Evolutionary conservation across 1,284 basidiomycete species (phyloP).

Genomic region (Moesziomyces antarcticus): DNA sequence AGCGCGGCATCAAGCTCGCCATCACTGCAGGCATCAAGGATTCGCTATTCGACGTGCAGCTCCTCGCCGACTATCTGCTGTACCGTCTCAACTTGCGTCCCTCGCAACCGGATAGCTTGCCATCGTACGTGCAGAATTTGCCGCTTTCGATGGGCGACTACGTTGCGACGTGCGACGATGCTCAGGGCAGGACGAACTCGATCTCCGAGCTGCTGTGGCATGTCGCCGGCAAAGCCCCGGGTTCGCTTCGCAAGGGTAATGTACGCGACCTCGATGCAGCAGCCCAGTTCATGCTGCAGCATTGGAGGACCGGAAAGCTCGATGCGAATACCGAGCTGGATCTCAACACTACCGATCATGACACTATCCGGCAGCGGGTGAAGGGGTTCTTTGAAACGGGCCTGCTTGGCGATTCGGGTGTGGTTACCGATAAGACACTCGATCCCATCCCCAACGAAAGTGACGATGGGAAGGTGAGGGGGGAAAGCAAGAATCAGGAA

Average conservation of each 20-base stretch:
- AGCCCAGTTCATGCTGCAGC: constrained; percentile 59
- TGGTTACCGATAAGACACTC: background rate
- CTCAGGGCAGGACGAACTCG: constrained; percentile 49
- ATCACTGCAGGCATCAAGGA: constrained; percentile 96
- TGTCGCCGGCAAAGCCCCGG: constrained; percentile 59
- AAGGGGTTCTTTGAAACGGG: constrained; percentile 6
- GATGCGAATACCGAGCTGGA: constrained; percentile 57
- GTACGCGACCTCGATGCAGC: constrained; percentile 52
- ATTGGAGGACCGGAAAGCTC: constrained; percentile 59
- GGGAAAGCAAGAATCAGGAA: constrained; percentile 26
- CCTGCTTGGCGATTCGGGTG: background rate
- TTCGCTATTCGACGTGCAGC: constrained; percentile 85
- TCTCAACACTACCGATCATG: constrained; percentile 30
- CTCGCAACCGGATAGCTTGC: background rate
- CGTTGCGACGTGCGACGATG: constrained; percentile 24
- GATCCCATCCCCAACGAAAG: background rate
- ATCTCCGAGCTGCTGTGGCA: constrained; percentile 39
- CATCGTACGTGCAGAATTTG: constrained; percentile 30
- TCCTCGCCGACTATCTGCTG: constrained; percentile 86
- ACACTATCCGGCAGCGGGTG: background rate
- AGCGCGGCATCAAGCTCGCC: constrained; percentile 90
- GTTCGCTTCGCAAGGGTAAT: constrained; percentile 55
- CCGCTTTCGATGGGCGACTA: constrained; percentile 19
- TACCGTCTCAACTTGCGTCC: constrained; percentile 79
- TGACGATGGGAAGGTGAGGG: background rate